Percentiles rank a stretch among this genome's conserved stretches.
phyloP scores from a whole-genome alignment of 805 yeast genomes.

The Nakazawaea ambrosiae region DNA sequence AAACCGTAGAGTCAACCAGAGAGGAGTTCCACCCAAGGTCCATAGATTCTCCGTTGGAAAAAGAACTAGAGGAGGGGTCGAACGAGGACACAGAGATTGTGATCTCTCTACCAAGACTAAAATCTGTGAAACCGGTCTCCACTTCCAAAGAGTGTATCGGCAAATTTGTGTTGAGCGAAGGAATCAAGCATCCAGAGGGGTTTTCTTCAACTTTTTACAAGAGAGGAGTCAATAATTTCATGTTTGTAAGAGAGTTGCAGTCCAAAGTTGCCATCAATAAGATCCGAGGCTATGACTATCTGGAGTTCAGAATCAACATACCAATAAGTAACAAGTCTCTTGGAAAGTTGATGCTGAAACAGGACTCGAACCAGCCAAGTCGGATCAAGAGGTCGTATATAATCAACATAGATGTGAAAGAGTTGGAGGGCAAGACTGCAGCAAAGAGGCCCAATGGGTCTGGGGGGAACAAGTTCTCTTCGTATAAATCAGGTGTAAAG shows the following conservation, averaged over 20 bases:
- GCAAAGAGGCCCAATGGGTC: slow-evolving; percentile 12
- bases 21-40: neutral
- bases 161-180: slow-evolving; percentile 1
- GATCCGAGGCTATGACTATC: slow-evolving; percentile 26
- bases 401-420: slow-evolving; percentile 34
- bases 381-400: slow-evolving; percentile 30
- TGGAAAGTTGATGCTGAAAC: slow-evolving; percentile 13
- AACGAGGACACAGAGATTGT: neutral
- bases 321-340: slow-evolving; percentile 25
- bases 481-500: too few relatives aligned
- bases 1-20: too few relatives aligned
- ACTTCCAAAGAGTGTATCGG: slow-evolving; percentile 1
- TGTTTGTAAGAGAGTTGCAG: slow-evolving; percentile 44
- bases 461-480: too few relatives aligned
- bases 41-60: neutral
- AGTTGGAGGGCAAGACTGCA: slow-evolving; percentile 27
- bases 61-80: neutral
- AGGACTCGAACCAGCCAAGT: slow-evolving; percentile 14
- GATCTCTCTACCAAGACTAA: slow-evolving; percentile 5
- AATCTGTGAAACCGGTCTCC: neutral
- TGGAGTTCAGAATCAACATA: slow-evolving; percentile 35
- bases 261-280: slow-evolving; percentile 36
- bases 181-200: slow-evolving; percentile 33
- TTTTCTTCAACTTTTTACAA: slow-evolving; percentile 43
- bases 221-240: slow-evolving; percentile 39